These are phyloP conservation scores for Arabidopsis hybrid DNA, from an alignment of 441 rosid genomes.

Conservation along the genomic window DNA sequence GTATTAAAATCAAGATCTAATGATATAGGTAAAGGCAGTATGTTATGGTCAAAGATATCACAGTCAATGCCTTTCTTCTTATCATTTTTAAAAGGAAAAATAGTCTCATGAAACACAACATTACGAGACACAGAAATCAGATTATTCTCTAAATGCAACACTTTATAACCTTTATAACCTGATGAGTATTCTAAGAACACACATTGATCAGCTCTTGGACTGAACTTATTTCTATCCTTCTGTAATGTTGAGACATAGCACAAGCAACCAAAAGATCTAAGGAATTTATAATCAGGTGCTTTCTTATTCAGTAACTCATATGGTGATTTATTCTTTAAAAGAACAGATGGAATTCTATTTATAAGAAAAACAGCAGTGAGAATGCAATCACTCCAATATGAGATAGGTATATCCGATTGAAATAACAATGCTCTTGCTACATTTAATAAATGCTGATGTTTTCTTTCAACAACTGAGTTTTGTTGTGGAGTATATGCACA, in stretches of 20 bases:
- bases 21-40: too few species aligned
- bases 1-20: too few species aligned
- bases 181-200: neutral
- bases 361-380: neutral
- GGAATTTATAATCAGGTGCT: neutral
- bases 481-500: neutral
- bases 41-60: too few species aligned
- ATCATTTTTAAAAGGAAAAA: neutral
- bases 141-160: neutral
- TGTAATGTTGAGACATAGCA: neutral
- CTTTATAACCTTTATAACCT: neutral
- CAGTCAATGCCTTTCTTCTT: too few species aligned
- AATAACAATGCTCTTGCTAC: neutral
- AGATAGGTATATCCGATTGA: neutral
- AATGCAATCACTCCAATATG: neutral
- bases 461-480: neutral
- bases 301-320: neutral
- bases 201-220: neutral
- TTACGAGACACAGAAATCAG: fast-evolving
- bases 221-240: neutral
- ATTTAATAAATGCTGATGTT: neutral
- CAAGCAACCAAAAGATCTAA: neutral
- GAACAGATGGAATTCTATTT: neutral
- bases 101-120: neutral
- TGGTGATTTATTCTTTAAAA: neutral